phyloP scores from a whole-genome alignment of 495 filamentous ascomycete species.

The Penicillium crystallinum region DNA sequence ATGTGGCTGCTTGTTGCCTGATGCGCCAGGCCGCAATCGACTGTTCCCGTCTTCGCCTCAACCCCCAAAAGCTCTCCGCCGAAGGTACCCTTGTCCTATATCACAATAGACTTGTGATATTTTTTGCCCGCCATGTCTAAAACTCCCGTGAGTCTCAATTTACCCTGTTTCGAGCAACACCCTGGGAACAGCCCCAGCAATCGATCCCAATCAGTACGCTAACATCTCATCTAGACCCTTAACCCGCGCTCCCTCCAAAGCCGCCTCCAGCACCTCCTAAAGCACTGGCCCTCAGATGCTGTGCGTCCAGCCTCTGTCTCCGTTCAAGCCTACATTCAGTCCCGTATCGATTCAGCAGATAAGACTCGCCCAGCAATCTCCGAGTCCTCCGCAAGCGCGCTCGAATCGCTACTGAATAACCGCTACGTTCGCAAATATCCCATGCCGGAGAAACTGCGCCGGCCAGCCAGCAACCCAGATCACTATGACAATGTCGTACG shows the following conservation, averaged over 20 bases:
- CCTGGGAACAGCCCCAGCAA: background rate
- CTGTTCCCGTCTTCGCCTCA: conserved; percentile 6
- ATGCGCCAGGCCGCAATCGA: conserved; percentile 16
- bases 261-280: conserved; percentile 50
- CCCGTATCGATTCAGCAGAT: conserved; percentile 42
- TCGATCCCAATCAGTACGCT: conserved; percentile 4
- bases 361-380: conserved; percentile 36
- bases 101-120: background rate
- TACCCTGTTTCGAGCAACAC: too few relatives aligned
- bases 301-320: conserved; percentile 70
- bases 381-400: conserved; percentile 61
- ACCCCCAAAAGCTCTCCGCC: background rate
- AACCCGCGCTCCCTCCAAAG: conserved; percentile 53
- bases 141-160: conserved; percentile 20
- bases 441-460: conserved; percentile 53
- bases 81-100: background rate
- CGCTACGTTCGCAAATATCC: conserved; percentile 67
- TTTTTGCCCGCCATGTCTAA: conserved; percentile 23
- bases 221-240: conserved; percentile 26
- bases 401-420: conserved; percentile 71
- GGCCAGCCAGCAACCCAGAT: conserved; percentile 67
- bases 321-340: conserved; percentile 63
- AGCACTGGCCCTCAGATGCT: conserved; percentile 71
- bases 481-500: conserved; percentile 68
- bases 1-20: conserved; percentile 7